Evolutionary conservation across 1,139 yeast genomes (phyloP), one percentile per base, ranked within the genome.

Genomic region (Sugiyamaella grinbergsii): DNA sequence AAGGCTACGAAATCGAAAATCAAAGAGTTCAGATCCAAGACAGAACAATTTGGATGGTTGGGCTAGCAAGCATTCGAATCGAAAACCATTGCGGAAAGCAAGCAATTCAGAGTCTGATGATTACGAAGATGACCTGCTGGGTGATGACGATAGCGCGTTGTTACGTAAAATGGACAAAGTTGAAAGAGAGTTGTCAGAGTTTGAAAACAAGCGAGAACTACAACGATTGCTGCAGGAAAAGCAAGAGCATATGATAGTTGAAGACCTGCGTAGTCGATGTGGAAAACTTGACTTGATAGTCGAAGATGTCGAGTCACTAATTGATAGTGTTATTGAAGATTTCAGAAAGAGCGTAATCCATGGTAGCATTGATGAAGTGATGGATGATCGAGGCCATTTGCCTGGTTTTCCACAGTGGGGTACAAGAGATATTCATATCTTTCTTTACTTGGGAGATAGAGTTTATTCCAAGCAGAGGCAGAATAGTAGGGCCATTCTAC

Each of bases 341-440:
- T 41, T 19, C 20, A 29, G 45, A 13, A 11, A 15, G 5, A 29
- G 5, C 2, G 6, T 13, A 5, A 7, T n/a, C 22, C 29, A 20
- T n/a, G 10, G 33, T 10, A 20, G 18, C 5, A 20, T 11, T 22
- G 28, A 20, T 38, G 6, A 18, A 23, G 18, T 6, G 24, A 20
- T 37, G 39, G 20, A 18, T 16, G 18, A 38, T 18, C 22, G 22
- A n/a, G 20, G 13, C 8, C 7, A 36, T 5, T 13, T 20, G 10
- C 23, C 23, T 3, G 13, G 7, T 4, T 40, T 8, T 28, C 38
- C 45, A 5, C n/a, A 8, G 10, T 43, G 47, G 47, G 42, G 47
- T 34, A 28, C 13, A 26, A 15, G 34, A 33, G 47, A 43, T 34
- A 34, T 43, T 26, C 47, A 43, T 43, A 22, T 43, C 10, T 43